Evolutionary conservation across 2,329 filamentous ascomycete species (phyloP).

Genomic region (Fusarium foetens): DNA sequence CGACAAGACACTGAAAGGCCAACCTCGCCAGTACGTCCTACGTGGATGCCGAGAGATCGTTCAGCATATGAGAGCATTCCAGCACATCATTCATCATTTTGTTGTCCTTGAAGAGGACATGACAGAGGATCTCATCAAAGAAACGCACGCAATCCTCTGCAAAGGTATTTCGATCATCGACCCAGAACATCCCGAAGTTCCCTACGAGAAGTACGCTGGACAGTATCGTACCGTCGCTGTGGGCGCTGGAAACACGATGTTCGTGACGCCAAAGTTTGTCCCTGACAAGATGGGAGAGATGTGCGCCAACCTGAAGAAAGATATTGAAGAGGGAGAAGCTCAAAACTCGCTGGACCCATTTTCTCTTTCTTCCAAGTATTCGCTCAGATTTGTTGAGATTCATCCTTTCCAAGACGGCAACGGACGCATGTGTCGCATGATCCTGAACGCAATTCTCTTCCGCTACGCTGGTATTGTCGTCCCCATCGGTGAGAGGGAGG

Average conservation of each 20-base stretch:
- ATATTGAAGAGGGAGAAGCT: conserved; percentile 21
- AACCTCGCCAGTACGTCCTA: conserved; percentile 10
- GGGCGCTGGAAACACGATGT: conserved; percentile 43
- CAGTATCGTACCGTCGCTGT: conserved; percentile 40
- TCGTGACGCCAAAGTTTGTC: conserved; percentile 40
- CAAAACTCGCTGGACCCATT: conserved; percentile 41
- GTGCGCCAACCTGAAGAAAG: conserved; percentile 33
- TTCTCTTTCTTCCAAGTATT: conserved; percentile 45
- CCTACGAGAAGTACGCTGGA: conserved; percentile 40
- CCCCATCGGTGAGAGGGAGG: conserved; percentile 34
- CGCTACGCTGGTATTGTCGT: conserved; percentile 45
- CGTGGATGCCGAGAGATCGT: conserved; percentile 35
- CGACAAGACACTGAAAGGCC: neutral
- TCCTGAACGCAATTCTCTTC: conserved; percentile 51
- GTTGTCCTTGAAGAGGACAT: too few species aligned
- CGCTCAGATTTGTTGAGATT: conserved; percentile 48
- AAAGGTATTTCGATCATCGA: conserved; percentile 9
- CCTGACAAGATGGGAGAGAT: conserved; percentile 44
- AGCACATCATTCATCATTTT: too few species aligned
- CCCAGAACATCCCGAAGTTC: neutral
- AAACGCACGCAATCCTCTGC: conserved; percentile 32
- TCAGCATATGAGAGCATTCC: conserved; percentile 18
- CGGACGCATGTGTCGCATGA: conserved; percentile 50
- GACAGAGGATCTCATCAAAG: conserved; percentile 33
- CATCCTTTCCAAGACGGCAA: conserved; percentile 55